Percentiles rank a stretch among this genome's conserved stretches.
phyloP scores from a whole-genome alignment of 495 filamentous ascomycete genomes.

The Neohortaea acidophila region DNA sequence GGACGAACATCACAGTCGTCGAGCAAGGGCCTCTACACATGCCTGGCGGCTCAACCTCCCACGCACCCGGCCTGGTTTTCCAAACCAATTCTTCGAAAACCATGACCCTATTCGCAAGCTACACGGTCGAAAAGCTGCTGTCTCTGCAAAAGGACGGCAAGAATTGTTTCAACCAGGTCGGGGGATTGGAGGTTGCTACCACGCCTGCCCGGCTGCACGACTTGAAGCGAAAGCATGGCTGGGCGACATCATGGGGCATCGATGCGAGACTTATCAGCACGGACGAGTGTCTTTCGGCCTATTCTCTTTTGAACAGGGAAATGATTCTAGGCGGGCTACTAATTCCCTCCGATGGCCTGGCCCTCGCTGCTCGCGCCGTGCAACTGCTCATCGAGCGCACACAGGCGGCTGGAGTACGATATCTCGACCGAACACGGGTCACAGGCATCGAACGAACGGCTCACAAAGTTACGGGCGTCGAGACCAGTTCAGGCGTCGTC shows the following conservation, averaged over 20 bases:
- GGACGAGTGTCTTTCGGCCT: constrained; percentile 31
- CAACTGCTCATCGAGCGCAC: constrained; percentile 36
- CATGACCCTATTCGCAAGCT: constrained; percentile 35
- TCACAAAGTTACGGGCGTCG: constrained; percentile 32
- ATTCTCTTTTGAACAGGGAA: constrained; percentile 32
- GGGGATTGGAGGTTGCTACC: constrained; percentile 37
- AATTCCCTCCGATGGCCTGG: constrained; percentile 37
- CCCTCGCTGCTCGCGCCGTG: constrained; percentile 35
- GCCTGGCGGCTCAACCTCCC: constrained; percentile 39
- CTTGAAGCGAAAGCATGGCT: constrained; percentile 38
- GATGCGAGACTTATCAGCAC: constrained; percentile 29
- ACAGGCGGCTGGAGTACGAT: constrained; percentile 32
- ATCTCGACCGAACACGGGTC: constrained; percentile 32
- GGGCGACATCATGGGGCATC: constrained; percentile 34
- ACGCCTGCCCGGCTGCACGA: constrained; percentile 35
- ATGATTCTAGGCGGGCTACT: constrained; percentile 35
- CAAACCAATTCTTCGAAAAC: constrained; percentile 36
- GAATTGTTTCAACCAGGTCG: constrained; percentile 37
- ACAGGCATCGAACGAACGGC: constrained; percentile 29
- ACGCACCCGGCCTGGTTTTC: constrained; percentile 39
- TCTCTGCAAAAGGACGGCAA: constrained; percentile 25
- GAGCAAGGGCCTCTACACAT: constrained; percentile 37
- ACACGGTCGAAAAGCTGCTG: constrained; percentile 35
- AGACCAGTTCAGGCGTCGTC: constrained; percentile 27
- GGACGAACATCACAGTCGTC: constrained; percentile 38